Percentiles rank a stretch among this genome's conserved stretches.
These are phyloP conservation scores for Mycena epipterygia DNA, from an alignment of 768 basidiomycete genomes.

Conservation along the genomic window DNA sequence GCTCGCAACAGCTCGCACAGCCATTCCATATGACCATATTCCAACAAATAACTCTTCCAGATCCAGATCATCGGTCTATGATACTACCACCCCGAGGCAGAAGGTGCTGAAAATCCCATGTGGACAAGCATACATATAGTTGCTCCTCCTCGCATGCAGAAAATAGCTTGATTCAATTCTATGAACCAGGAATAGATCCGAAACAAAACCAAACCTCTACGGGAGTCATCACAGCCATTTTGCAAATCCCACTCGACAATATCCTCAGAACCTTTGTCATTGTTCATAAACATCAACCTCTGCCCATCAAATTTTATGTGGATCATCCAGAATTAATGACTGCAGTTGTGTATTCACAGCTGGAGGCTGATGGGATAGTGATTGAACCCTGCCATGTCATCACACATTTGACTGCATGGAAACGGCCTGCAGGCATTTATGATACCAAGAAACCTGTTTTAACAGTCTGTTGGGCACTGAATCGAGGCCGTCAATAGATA, in stretches of 20 bases:
- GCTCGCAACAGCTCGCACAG: too few relatives aligned
- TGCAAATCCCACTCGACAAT: constrained; percentile 20
- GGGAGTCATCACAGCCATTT: constrained; percentile 12
- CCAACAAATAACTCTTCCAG: constrained; percentile 18
- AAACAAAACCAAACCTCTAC: constrained; percentile 4
- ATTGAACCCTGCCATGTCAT: constrained; percentile 24
- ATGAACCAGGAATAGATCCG: constrained; percentile 5
- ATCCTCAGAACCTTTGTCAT: constrained; percentile 19
- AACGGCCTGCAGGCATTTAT: constrained; percentile 2
- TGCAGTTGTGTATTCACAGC: not conserved
- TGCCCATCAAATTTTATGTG: constrained; percentile 4
- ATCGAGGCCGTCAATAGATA: constrained; percentile 18
- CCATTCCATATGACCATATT: too few relatives aligned
- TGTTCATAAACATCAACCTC: not conserved
- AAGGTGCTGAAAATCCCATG: not conserved
- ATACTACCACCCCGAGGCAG: constrained; percentile 26
- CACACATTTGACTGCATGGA: too few relatives aligned
- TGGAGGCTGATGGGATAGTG: not conserved
- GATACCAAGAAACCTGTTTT: not conserved
- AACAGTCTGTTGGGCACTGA: constrained; percentile 31
- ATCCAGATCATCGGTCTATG: constrained; percentile 17
- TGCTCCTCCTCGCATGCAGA: not conserved
- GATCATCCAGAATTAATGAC: constrained; percentile 16
- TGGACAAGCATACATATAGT: constrained; percentile 29
- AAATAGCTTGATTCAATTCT: constrained; percentile 25